These are phyloP conservation scores for Phallus indusiatus DNA, from an alignment of 768 basidiomycete genomes.

Conservation along the genomic window DNA sequence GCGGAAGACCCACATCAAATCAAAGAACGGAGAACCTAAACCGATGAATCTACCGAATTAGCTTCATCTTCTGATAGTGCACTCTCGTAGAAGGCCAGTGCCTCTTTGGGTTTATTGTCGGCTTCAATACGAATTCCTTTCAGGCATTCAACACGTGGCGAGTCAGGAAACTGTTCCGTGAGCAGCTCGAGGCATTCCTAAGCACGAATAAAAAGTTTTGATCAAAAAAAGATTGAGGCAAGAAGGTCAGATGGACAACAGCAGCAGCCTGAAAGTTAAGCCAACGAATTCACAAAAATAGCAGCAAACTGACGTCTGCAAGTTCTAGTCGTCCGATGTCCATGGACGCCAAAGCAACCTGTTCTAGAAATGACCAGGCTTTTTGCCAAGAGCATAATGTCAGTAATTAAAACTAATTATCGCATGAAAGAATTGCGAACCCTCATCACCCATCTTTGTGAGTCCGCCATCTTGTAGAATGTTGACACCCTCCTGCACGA, in stretches of 20 bases:
- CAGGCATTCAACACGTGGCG: conserved; percentile 71
- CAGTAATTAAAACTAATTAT: background rate
- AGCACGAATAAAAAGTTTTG: background rate
- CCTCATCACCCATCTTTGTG: conserved; percentile 45
- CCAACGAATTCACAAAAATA: background rate
- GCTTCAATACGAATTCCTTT: conserved; percentile 74
- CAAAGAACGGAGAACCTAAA: background rate
- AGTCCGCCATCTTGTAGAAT: conserved; percentile 40
- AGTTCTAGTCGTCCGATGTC: conserved; percentile 65
- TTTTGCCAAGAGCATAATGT: background rate
- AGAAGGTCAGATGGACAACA: conserved; percentile 16
- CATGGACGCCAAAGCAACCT: conserved; percentile 66
- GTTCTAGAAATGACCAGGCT: conserved; percentile 81
- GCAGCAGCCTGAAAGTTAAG: background rate
- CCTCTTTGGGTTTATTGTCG: conserved; percentile 44
- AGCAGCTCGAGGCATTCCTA: conserved; percentile 60
- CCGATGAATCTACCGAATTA: conserved; percentile 49
- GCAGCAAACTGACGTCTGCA: conserved; percentile 49
- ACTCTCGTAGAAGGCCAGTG: conserved; percentile 52
- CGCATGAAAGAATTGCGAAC: conserved; percentile 23
- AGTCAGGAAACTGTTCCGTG: conserved; percentile 58
- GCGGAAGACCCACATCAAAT: background rate
- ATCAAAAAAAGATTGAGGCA: conserved; percentile 13
- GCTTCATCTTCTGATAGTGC: conserved; percentile 56
- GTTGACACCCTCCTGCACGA: conserved; percentile 41